phyloP scores from a whole-genome alignment of 139 green algal genomes.

The Chlorella sorokiniana region DNA sequence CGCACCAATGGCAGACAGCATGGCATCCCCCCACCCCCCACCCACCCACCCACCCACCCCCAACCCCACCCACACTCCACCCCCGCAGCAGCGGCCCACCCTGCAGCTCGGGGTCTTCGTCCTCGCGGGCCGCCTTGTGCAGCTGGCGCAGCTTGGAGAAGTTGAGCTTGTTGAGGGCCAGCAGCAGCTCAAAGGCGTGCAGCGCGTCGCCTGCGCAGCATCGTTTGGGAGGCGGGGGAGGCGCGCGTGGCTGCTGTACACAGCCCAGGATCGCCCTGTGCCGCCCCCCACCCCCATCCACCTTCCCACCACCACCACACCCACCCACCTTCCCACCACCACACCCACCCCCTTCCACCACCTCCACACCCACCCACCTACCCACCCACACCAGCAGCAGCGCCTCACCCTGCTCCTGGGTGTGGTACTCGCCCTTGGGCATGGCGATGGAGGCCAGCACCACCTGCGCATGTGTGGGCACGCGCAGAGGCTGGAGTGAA shows the following conservation, averaged over 20 bases:
- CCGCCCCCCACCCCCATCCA: too few species aligned
- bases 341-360: neutral
- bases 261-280: too few species aligned
- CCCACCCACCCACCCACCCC: neutral
- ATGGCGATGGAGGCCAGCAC: slow-evolving; percentile 18
- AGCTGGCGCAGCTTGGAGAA: slow-evolving; percentile 28
- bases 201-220: neutral
- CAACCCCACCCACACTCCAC: neutral
- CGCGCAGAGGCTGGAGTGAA: neutral
- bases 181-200: slow-evolving; percentile 15
- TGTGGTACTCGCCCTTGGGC: slow-evolving; percentile 1
- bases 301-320: too few species aligned
- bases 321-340: neutral
- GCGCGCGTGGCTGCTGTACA: neutral
- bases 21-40: neutral
- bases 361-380: neutral
- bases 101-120: slow-evolving; percentile 24
- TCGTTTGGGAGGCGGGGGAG: neutral
- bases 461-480: neutral
- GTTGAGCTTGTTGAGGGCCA: slow-evolving; percentile 5
- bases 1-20: neutral
- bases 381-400: neutral
- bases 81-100: too few species aligned
- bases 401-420: neutral
- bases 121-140: neutral